Evolutionary conservation across 208 protist species (phyloP).

Genomic region (Tritrichomonas musculus): DNA sequence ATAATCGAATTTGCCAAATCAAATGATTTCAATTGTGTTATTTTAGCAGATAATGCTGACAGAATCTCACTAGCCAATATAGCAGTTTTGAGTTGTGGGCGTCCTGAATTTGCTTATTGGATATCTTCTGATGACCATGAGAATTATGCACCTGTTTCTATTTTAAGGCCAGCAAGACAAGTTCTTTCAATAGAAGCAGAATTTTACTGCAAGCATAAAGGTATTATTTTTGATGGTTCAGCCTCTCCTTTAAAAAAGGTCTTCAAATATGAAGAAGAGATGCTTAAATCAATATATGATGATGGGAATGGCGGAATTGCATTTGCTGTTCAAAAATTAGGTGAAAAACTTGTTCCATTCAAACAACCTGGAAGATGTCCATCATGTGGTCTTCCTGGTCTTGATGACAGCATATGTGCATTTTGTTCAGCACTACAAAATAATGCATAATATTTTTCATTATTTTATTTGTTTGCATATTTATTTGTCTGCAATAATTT

Average conservation of each 20-base stretch:
- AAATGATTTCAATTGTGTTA: slow-evolving; percentile 18
- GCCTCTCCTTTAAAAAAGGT: neutral
- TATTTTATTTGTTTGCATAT: too few species aligned
- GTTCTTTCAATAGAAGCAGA: neutral
- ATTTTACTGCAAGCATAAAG: neutral
- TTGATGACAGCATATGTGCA: too few species aligned
- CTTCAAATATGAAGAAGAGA: neutral
- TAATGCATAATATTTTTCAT: too few species aligned
- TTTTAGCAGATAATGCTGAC: neutral
- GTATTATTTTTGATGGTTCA: neutral
- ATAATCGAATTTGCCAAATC: neutral
- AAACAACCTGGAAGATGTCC: neutral
- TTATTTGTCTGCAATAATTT: too few species aligned
- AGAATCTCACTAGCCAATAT: neutral
- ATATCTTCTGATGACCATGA: neutral
- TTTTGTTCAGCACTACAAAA: too few species aligned
- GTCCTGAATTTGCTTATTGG: neutral
- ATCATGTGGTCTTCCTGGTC: neutral
- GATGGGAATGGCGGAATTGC: neutral
- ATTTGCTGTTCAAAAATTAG: slow-evolving; percentile 13
- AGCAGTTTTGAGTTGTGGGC: neutral
- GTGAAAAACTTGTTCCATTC: slow-evolving; percentile 11
- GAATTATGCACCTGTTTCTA: neutral
- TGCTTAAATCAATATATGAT: neutral
- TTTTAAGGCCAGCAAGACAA: neutral